A percentile compares a stretch with the other conserved stretches of the same genome.
Conservation (phyloP, 1,139 yeast genomes). For the Sugiyamaella grinbergsii region DNA sequence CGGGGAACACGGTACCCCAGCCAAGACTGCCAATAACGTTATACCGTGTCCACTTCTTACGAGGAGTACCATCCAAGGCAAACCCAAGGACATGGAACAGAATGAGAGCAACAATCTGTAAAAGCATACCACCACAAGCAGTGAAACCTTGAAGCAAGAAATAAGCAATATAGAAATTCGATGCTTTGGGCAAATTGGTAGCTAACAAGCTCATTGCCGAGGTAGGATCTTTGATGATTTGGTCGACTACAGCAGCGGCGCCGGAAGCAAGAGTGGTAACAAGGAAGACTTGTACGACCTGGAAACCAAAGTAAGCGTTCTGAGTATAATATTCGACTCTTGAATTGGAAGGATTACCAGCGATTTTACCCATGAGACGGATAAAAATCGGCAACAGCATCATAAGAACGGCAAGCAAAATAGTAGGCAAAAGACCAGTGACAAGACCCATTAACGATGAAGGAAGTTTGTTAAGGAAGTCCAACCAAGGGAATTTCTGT, state of each 20-base stretch:
- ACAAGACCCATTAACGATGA: conserved; percentile 68
- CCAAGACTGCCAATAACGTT: conserved; percentile 60
- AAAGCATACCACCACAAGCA: conserved; percentile 74
- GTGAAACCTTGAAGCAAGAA: conserved; percentile 79
- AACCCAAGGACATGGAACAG: conserved; percentile 69
- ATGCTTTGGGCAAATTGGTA: conserved; percentile 77
- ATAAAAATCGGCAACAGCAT: conserved; percentile 79
- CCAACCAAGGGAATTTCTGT: conserved; percentile 62
- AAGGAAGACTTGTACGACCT: conserved; percentile 80
- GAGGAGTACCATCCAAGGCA: conserved; percentile 74
- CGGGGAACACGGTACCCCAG: conserved; percentile 92
- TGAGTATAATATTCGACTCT: conserved; percentile 81
- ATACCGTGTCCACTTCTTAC: conserved; percentile 82
- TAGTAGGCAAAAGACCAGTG: conserved; percentile 84
- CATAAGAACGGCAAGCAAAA: conserved; percentile 82
- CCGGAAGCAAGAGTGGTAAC: conserved; percentile 82
- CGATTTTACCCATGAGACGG: conserved; percentile 65
- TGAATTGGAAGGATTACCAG: conserved; percentile 73
- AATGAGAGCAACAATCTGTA: conserved; percentile 74
- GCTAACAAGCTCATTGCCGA: conserved; percentile 71
- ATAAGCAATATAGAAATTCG: conserved; percentile 68
- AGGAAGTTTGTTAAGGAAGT: conserved; percentile 73
- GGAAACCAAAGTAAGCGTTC: conserved; percentile 84
- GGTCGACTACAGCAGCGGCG: conserved; percentile 72
- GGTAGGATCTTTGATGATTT: conserved; percentile 64